These are phyloP conservation scores for Globisporangium splendens DNA, from an alignment of 352 stramenopile species.

Conservation along the genomic window DNA sequence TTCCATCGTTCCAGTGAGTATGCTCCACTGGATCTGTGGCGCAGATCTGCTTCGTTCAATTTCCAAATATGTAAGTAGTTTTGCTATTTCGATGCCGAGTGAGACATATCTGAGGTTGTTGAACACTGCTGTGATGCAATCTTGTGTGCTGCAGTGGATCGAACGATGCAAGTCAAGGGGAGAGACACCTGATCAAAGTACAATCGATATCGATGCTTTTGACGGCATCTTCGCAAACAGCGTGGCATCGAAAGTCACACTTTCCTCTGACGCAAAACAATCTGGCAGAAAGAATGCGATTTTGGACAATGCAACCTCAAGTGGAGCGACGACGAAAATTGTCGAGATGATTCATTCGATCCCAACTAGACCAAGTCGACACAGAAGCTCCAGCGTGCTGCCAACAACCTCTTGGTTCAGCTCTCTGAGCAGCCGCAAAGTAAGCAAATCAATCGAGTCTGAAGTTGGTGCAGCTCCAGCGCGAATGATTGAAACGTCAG, in stretches of 20 bases:
- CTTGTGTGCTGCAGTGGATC: constrained; percentile 26
- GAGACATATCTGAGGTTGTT: background rate
- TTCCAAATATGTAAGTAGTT: constrained; percentile 37
- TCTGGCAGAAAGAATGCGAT: background rate
- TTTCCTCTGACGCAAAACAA: background rate
- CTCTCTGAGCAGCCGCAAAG: constrained; percentile 12
- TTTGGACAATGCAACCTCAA: background rate
- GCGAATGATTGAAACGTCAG: background rate
- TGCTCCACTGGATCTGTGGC: constrained; percentile 30
- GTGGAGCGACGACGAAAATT: background rate
- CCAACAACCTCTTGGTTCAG: constrained; percentile 14
- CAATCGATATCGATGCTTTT: constrained; percentile 61
- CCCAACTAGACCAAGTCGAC: constrained; percentile 19
- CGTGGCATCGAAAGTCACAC: background rate
- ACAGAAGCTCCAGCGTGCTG: constrained; percentile 23
- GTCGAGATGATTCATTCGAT: background rate
- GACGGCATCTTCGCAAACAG: constrained; percentile 39
- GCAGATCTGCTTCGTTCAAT: constrained; percentile 31
- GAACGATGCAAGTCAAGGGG: constrained; percentile 30
- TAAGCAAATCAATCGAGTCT: constrained; percentile 10
- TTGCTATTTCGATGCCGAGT: background rate
- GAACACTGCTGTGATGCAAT: background rate
- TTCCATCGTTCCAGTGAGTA: constrained; percentile 26
- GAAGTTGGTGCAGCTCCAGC: background rate
- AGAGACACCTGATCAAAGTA: constrained; percentile 6